phyloP scores from a whole-genome alignment of 1,284 basidiomycete genomes.

The Irpex sp. region DNA sequence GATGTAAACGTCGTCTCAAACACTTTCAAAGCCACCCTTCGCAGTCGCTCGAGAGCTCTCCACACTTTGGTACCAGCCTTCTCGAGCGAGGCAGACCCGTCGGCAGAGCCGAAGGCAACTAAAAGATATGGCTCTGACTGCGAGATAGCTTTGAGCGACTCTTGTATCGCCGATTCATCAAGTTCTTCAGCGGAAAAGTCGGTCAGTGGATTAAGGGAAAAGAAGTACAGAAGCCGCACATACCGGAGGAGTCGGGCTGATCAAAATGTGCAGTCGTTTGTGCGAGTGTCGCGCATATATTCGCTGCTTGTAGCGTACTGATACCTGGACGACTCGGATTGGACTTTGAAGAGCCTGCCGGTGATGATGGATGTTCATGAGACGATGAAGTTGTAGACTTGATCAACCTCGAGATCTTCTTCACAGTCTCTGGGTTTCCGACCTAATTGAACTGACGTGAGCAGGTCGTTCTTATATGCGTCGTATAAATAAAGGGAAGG shows the following conservation, averaged over 20 bases:
- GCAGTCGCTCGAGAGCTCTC: constrained; percentile 56
- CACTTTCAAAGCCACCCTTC: constrained; percentile 42
- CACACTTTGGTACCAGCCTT: constrained; percentile 40
- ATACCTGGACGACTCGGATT: neutral
- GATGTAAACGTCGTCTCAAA: constrained; percentile 33
- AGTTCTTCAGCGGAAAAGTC: neutral
- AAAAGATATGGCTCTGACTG: neutral
- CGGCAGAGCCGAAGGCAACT: neutral
- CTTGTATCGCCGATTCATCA: neutral
- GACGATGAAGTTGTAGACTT: neutral
- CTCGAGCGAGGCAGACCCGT: neutral
- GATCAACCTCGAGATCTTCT: neutral
- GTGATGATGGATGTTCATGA: too few relatives aligned
- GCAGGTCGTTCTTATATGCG: neutral
- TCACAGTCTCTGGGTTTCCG: constrained; percentile 38
- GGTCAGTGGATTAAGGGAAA: neutral
- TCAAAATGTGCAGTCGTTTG: neutral
- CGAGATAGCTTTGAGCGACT: neutral
- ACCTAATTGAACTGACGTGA: constrained; percentile 30
- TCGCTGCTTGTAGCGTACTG: neutral
- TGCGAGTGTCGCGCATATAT: neutral
- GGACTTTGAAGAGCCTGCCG: neutral
- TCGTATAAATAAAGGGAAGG: neutral
- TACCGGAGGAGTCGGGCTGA: neutral
- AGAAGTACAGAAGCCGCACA: neutral